Evolutionary conservation across 495 filamentous ascomycete species (phyloP).

Genomic region (Podospora conica): DNA sequence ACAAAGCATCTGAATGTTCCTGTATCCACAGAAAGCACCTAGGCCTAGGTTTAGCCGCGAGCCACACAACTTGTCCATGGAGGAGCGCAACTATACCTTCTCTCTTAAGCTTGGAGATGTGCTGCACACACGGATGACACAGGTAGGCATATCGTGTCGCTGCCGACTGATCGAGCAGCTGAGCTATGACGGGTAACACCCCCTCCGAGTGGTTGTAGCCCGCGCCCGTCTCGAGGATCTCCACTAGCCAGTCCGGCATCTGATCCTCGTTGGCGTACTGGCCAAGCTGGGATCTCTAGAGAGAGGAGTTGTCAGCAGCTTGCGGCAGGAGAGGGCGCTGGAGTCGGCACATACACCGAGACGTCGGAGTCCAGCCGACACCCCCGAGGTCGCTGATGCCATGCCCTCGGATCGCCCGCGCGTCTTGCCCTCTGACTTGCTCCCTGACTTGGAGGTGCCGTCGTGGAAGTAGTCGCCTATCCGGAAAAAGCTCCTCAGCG

Average conservation of each 20-base stretch:
- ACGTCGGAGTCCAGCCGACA: neutral
- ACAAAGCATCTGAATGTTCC: constrained; percentile 91
- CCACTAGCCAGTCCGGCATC: constrained; percentile 78
- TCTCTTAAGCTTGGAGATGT: constrained; percentile 71
- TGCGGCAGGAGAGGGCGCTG: neutral
- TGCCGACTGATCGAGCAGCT: constrained; percentile 61
- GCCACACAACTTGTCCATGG: neutral
- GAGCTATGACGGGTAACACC: constrained; percentile 69
- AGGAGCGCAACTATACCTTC: constrained; percentile 46
- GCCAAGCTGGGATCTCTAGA: constrained; percentile 61
- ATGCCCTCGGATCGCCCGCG: neutral
- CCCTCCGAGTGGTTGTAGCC: constrained; percentile 53
- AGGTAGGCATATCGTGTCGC: constrained; percentile 65
- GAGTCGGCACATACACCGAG: neutral
- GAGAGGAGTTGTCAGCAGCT: neutral
- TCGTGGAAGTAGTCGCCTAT: constrained; percentile 17
- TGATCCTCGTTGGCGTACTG: constrained; percentile 78
- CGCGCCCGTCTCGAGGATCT: constrained; percentile 56
- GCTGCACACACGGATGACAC: constrained; percentile 68
- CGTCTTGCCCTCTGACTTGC: constrained; percentile 15
- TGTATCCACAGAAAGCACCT: constrained; percentile 95
- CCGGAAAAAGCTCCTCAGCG: constrained; percentile 20
- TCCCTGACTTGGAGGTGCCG: neutral
- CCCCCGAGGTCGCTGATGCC: neutral
- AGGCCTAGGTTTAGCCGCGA: neutral